Conservation (phyloP, 306 rosid species). For the Gynostemma pentaphyllum region DNA sequence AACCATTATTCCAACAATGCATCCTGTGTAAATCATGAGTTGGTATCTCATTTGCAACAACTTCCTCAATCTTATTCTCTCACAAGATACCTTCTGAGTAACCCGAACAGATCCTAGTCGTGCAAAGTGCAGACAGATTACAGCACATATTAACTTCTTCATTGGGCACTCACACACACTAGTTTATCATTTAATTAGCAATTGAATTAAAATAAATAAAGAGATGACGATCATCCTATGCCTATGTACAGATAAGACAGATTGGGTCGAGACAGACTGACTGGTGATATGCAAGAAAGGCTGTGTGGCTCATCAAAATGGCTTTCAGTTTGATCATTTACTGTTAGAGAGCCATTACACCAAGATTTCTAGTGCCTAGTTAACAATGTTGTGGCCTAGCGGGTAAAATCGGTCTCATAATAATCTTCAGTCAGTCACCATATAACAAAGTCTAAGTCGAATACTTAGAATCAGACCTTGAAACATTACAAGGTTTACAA, state of each 20-base stretch:
- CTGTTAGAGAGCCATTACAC: slow-evolving; percentile 1
- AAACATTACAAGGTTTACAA: background rate
- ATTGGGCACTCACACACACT: background rate
- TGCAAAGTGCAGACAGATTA: background rate
- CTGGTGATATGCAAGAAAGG: background rate
- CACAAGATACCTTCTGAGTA: background rate
- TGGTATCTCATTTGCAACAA: background rate
- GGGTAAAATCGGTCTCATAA: background rate
- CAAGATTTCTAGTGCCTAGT: background rate
- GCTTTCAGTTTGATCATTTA: background rate
- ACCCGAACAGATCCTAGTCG: background rate
- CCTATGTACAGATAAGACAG: too few relatives aligned
- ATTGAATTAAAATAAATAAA: background rate
- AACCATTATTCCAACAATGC: too few relatives aligned
- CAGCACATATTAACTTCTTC: background rate
- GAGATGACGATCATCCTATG: background rate
- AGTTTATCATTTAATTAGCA: background rate
- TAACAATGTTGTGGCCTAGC: background rate
- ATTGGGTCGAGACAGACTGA: background rate
- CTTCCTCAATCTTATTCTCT: background rate
- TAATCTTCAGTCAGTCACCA: background rate
- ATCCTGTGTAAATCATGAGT: background rate
- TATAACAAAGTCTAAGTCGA: background rate
- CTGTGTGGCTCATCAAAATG: background rate
- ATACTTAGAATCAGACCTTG: background rate